phyloP scores from a whole-genome alignment of 257 asterid species.

The Perilla frutescens region DNA sequence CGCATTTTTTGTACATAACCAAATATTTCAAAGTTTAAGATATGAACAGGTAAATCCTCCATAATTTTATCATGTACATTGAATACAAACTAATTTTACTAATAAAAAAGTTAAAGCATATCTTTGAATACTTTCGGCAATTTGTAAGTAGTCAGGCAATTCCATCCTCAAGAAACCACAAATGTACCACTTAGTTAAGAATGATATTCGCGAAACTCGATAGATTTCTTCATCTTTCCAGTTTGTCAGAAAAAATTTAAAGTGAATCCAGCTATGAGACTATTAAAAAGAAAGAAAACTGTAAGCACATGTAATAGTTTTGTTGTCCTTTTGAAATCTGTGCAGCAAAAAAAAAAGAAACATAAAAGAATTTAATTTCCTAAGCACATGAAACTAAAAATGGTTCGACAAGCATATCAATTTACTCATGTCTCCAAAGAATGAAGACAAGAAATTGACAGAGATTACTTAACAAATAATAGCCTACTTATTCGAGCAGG shows the following conservation, averaged over 20 bases:
- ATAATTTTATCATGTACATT: too few relatives aligned
- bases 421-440: not conserved
- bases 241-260: not conserved
- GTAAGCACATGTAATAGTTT: too few relatives aligned
- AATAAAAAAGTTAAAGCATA: not conserved
- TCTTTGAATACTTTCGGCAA: not conserved
- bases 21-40: too few relatives aligned
- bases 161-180: not conserved
- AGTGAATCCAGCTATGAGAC: not conserved
- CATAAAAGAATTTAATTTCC: not conserved
- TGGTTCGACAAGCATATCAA: not conserved
- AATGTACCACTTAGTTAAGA: not conserved
- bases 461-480: not conserved
- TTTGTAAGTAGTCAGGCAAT: not conserved
- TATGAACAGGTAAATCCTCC: too few relatives aligned
- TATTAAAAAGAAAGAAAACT: not conserved
- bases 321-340: not conserved
- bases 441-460: not conserved
- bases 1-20: too few relatives aligned
- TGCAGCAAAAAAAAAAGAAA: not conserved
- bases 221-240: not conserved
- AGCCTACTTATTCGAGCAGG: not conserved
- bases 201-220: not conserved
- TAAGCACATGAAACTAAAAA: constrained; percentile 2
- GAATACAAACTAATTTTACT: not conserved